phyloP scores from a whole-genome alignment of 75 land plant species.

The Pseudotsuga menziesii region DNA sequence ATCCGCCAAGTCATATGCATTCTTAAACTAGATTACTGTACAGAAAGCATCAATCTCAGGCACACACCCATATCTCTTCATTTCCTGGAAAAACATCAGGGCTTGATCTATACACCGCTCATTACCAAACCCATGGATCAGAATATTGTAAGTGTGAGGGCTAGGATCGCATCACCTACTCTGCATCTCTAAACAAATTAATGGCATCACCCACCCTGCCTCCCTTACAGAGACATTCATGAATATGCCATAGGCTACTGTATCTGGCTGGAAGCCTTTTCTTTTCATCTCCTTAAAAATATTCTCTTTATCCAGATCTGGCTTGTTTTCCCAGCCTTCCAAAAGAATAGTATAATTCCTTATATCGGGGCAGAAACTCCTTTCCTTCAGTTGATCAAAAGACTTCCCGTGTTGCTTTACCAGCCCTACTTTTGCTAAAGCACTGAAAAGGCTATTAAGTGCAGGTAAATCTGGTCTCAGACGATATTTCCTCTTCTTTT shows the following conservation, averaged over 20 bases:
- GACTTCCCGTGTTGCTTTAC: slow-evolving; percentile 63
- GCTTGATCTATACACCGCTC: slow-evolving; percentile 43
- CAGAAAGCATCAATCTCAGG: slow-evolving; percentile 44
- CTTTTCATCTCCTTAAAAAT: slow-evolving; percentile 49
- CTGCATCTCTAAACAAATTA: slow-evolving; percentile 37
- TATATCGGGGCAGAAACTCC: slow-evolving; percentile 43
- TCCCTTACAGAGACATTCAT: slow-evolving; percentile 57
- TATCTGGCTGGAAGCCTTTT: slow-evolving; percentile 53
- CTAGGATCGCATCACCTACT: slow-evolving; percentile 22
- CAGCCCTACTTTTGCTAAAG: slow-evolving; percentile 62
- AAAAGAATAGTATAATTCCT: slow-evolving; percentile 65
- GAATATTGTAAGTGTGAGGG: slow-evolving; percentile 44
- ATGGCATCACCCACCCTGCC: slow-evolving; percentile 28
- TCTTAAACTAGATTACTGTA: too few relatives aligned
- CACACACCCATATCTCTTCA: slow-evolving; percentile 32
- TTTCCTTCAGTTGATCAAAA: slow-evolving; percentile 46
- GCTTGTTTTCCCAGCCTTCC: slow-evolving; percentile 68
- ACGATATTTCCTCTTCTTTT: slow-evolving; percentile 55
- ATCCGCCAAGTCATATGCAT: too few relatives aligned
- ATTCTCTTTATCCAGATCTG: slow-evolving; percentile 52
- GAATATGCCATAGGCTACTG: slow-evolving; percentile 65
- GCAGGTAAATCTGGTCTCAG: slow-evolving; percentile 46
- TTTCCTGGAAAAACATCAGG: slow-evolving; percentile 25
- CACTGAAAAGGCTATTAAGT: slow-evolving; percentile 55
- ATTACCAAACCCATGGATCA: slow-evolving; percentile 54